phyloP scores from a whole-genome alignment of 1,139 yeast species.

The Wickerhamomyces sp. region DNA sequence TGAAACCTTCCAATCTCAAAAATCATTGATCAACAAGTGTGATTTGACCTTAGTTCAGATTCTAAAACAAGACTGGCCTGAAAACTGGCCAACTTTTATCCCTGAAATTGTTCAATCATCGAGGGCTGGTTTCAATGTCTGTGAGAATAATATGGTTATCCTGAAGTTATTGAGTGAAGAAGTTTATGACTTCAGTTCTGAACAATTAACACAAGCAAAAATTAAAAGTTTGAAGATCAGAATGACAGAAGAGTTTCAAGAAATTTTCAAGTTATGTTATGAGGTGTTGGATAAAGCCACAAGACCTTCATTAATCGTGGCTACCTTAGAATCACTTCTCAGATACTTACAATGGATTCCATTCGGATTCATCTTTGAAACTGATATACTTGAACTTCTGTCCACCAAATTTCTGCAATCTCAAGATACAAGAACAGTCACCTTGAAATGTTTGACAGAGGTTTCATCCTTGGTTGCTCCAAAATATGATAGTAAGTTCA shows the following conservation, averaged over 20 bases:
- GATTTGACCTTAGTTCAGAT: conserved; percentile 92
- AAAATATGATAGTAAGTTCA: conserved; percentile 65
- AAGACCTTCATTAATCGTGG: conserved; percentile 73
- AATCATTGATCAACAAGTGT: conserved; percentile 85
- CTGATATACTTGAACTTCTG: conserved; percentile 68
- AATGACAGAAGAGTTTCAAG: conserved; percentile 88
- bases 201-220: conserved; percentile 95
- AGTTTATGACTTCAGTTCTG: conserved; percentile 90
- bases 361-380: conserved; percentile 80
- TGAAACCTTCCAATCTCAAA: conserved; percentile 64
- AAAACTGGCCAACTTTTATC: conserved; percentile 94
- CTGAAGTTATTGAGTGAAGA: conserved; percentile 88
- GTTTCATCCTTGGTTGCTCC: conserved; percentile 63
- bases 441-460: conserved; percentile 91
- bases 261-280: conserved; percentile 86
- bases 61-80: conserved; percentile 98
- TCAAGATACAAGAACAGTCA: conserved; percentile 73
- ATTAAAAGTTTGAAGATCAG: conserved; percentile 76
- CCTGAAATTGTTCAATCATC: conserved; percentile 89
- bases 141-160: conserved; percentile 96
- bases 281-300: conserved; percentile 88
- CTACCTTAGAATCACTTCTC: conserved; percentile 79
- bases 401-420: conserved; percentile 75
- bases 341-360: conserved; percentile 96
- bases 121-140: conserved; percentile 81